A percentile compares a stretch with the other conserved stretches of the same genome.
Conservation (phyloP, 805 yeast species). For the Zygotorulaspora florentina region DNA sequence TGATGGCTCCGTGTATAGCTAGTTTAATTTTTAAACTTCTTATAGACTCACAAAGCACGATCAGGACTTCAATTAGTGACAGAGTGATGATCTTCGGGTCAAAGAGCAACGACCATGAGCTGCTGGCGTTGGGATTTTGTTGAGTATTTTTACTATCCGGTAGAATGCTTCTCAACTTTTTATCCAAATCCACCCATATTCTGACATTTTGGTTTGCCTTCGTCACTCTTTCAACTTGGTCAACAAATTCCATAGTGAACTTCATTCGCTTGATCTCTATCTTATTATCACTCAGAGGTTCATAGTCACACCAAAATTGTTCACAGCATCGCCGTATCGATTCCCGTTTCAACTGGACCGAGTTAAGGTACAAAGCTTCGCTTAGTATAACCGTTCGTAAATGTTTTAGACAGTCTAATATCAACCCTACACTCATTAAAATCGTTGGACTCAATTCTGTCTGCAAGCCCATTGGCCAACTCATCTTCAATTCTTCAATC, state of each 20-base stretch:
- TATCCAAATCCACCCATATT: not conserved
- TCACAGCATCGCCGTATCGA: slow-evolving; percentile 14
- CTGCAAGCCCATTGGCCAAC: not conserved
- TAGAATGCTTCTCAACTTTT: not conserved
- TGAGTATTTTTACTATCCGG: not conserved
- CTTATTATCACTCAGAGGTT: not conserved
- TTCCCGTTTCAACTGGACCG: slow-evolving; percentile 9
- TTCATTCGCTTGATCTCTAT: slow-evolving; percentile 1
- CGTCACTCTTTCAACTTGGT: not conserved
- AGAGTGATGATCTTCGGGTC: slow-evolving; percentile 5
- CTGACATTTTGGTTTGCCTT: not conserved
- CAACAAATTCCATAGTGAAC: not conserved
- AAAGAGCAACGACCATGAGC: not conserved
- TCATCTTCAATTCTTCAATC: not conserved
- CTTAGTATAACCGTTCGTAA: slow-evolving; percentile 13
- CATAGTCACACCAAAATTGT: slow-evolving; percentile 7
- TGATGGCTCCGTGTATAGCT: slow-evolving; percentile 3
- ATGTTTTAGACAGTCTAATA: slow-evolving; percentile 12
- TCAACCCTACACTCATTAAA: not conserved
- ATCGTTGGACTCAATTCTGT: not conserved
- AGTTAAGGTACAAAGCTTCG: slow-evolving; percentile 14
- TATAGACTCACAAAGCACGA: slow-evolving; percentile 5
- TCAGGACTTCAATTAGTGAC: slow-evolving; percentile 3
- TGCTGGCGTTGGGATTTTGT: not conserved
- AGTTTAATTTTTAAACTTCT: not conserved